Conservation (phyloP, 495 filamentous ascomycete species). For the Penicillium samsonianum region DNA sequence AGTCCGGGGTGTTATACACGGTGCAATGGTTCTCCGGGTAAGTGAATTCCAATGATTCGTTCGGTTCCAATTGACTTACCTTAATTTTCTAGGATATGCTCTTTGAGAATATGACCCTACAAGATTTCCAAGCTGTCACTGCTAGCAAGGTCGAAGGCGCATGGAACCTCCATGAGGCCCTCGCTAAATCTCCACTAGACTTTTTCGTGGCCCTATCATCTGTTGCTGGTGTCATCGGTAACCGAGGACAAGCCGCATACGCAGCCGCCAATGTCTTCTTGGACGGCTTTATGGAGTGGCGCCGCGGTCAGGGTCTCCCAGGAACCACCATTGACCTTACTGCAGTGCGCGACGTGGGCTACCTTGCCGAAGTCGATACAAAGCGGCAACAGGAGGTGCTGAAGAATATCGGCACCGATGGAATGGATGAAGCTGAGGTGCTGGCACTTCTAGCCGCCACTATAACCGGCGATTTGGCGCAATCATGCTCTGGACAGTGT, state of each 20-base stretch:
- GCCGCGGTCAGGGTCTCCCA: conserved; percentile 25
- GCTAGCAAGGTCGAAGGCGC: conserved; percentile 50
- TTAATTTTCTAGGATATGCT: conserved; percentile 38
- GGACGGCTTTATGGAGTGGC: conserved; percentile 46
- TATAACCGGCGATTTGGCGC: conserved; percentile 21
- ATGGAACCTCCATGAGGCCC: conserved; percentile 49
- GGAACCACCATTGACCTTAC: conserved; percentile 32
- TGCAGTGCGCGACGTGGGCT: conserved; percentile 29
- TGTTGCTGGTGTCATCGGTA: conserved; percentile 59
- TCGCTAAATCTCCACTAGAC: conserved; percentile 48
- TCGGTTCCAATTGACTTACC: not conserved
- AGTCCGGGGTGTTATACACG: conserved; percentile 58
- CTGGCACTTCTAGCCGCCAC: conserved; percentile 25
- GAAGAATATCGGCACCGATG: conserved; percentile 30
- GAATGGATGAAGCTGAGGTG: conserved; percentile 29
- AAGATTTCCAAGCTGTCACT: conserved; percentile 38
- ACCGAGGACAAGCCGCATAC: conserved; percentile 62
- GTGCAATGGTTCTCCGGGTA: conserved; percentile 45
- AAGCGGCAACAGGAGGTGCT: conserved; percentile 27
- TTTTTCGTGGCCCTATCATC: conserved; percentile 71
- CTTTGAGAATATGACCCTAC: conserved; percentile 43
- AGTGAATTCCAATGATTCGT: not conserved
- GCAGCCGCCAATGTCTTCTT: conserved; percentile 63
- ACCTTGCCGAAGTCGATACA: conserved; percentile 26
- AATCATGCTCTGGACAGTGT: conserved; percentile 24